phyloP scores from a whole-genome alignment of 2,329 filamentous ascomycete species.

The Diaporthe velutina region DNA sequence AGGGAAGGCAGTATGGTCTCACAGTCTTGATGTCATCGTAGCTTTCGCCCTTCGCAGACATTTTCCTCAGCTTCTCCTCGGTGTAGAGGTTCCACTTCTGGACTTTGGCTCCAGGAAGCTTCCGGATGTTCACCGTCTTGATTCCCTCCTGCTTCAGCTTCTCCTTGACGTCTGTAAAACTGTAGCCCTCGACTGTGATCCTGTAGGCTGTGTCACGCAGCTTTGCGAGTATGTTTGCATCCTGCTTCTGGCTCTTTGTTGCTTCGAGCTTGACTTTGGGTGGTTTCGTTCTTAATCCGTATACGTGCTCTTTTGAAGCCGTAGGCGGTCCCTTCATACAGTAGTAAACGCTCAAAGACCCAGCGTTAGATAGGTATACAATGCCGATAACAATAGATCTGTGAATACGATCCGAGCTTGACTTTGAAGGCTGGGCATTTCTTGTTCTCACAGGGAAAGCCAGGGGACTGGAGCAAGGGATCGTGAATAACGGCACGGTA shows the following conservation, averaged over 20 bases:
- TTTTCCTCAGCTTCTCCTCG: not conserved
- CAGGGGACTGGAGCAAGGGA: not conserved
- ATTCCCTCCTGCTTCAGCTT: not conserved
- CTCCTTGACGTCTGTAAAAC: not conserved
- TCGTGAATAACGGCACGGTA: not conserved
- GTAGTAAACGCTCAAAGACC: too few species aligned
- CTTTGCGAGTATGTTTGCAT: not conserved
- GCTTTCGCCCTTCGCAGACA: not conserved
- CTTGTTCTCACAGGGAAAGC: slow-evolving; percentile 1
- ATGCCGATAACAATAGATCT: too few species aligned
- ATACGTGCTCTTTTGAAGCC: too few species aligned
- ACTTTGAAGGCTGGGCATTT: too few species aligned
- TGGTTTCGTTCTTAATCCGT: too few species aligned
- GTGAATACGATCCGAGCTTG: too few species aligned
- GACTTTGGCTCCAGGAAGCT: not conserved
- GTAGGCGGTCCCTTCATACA: too few species aligned
- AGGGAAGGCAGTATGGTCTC: not conserved
- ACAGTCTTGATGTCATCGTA: not conserved
- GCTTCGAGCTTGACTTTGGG: not conserved
- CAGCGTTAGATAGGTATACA: too few species aligned
- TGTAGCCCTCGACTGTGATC: not conserved
- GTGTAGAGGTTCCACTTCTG: not conserved
- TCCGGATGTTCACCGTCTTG: not conserved
- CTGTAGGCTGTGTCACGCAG: not conserved
- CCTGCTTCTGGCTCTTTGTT: not conserved